Evolutionary conservation across 148 eudicot genomes (phyloP), one percentile per base, ranked within the genome.

Genomic region (Cornus suecica): DNA sequence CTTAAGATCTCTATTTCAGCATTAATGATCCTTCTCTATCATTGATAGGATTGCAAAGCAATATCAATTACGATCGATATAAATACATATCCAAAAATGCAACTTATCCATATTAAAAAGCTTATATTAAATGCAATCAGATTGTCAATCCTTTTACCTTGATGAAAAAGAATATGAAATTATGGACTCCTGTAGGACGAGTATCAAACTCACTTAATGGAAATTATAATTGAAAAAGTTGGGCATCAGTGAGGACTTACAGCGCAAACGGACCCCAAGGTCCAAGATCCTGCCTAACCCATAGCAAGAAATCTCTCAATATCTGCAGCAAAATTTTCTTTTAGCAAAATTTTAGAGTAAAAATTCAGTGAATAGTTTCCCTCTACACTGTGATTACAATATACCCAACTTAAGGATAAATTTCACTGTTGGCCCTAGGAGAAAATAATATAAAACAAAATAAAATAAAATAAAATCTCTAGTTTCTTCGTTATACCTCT

Each of bases 201-300:
- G 62, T 1, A 5, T 58, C 32, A 76, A 58, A 42, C 10, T 32
- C 45, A 22, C 6, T 1, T 5, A 8, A 58, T 11, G 24, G 62
- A 58, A 22, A n/a, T 48, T 48, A 48, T 48, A 48, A 7, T 48
- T 48, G 54, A 48, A 16, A 48, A 11, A 16, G 13, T 14, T 22
- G 13, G 56, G 27, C 28, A 37, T 13, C 7, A 25, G 45, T 22
- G 27, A 32, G 8, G 48, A 91, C 96, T 88, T 88, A 93, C 98
- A 93, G 86, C 48, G 84, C 96, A 58, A 91, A 73, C 73, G 98
- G 98, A 74, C 98, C 98, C 98, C 98, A 93, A 70, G 86, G 79
- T 70, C 98, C 98, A 80, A 91, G 94, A 85, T 93, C 87, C 68
- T 81, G 76, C 68, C 89, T 87, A 83, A 93, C 86, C 96, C 96